Evolutionary conservation across 345 rosid species (phyloP).

Genomic region (Acer negundo): DNA sequence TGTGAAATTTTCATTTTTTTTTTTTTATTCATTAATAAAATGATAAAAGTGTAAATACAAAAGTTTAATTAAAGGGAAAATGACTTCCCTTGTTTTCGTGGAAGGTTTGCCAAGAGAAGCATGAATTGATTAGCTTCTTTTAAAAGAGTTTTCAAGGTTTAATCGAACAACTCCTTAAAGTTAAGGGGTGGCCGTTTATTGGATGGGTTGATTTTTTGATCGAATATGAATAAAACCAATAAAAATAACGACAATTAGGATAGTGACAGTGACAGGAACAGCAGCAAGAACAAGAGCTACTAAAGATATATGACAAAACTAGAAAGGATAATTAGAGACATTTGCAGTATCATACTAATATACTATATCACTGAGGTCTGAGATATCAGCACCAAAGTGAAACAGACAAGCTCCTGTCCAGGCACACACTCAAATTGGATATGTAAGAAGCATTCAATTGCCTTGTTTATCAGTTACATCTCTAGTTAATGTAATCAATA

Average conservation of each 20-base stretch:
- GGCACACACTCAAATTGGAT: not conserved
- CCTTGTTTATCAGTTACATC: conserved; percentile 3
- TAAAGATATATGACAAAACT: not conserved
- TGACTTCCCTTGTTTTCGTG: too few relatives aligned
- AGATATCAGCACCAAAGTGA: not conserved
- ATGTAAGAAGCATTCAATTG: not conserved
- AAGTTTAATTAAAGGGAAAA: too few relatives aligned
- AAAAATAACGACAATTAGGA: not conserved
- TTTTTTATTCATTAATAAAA: too few relatives aligned
- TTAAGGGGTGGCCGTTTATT: too few relatives aligned
- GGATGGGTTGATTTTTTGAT: too few relatives aligned
- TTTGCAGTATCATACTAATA: not conserved
- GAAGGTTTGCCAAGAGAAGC: too few relatives aligned
- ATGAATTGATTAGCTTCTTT: too few relatives aligned
- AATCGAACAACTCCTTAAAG: too few relatives aligned
- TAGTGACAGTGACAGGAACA: not conserved
- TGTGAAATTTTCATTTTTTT: too few relatives aligned
- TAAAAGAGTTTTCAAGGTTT: too few relatives aligned
- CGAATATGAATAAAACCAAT: not conserved
- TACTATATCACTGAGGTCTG: not conserved
- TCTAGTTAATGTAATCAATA: not conserved
- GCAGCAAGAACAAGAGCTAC: not conserved
- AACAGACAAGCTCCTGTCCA: not conserved
- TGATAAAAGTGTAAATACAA: too few relatives aligned
- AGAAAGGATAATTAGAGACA: not conserved